Conservation (phyloP, 495 filamentous ascomycete species). For the Penicillium angulare region DNA sequence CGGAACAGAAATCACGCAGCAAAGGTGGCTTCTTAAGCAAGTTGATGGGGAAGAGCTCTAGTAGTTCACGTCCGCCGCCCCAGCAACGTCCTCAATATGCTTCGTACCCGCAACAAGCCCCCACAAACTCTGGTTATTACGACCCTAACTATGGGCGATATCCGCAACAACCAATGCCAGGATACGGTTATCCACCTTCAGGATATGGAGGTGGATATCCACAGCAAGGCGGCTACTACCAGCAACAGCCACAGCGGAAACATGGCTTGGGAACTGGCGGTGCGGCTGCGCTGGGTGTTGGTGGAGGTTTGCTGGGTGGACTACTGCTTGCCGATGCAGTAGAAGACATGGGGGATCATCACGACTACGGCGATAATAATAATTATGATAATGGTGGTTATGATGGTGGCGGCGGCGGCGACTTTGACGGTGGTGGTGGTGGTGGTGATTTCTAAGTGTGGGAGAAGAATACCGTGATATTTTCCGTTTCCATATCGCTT, state of each 20-base stretch:
- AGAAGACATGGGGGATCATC: constrained; percentile 43
- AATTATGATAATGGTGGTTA: constrained; percentile 45
- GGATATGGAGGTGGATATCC: constrained; percentile 28
- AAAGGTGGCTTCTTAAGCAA: constrained; percentile 51
- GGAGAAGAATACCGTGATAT: too few species aligned
- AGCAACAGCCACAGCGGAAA: constrained; percentile 32
- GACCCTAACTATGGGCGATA: constrained; percentile 34
- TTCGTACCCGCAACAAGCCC: constrained; percentile 23
- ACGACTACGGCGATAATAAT: constrained; percentile 36
- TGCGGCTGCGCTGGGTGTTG: constrained; percentile 72
- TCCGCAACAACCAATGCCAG: constrained; percentile 30
- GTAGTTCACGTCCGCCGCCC: constrained; percentile 16
- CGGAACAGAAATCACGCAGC: constrained; percentile 29
- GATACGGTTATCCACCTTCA: constrained; percentile 30
- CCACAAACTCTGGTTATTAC: constrained; percentile 23
- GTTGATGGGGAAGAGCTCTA: constrained; percentile 43
- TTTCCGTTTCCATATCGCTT: too few species aligned
- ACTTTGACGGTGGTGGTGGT: constrained; percentile 43
- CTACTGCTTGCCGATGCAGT: constrained; percentile 64
- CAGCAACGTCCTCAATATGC: constrained; percentile 25
- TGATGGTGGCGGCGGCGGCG: constrained; percentile 45
- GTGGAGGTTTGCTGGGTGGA: constrained; percentile 74
- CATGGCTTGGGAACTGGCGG: constrained; percentile 65
- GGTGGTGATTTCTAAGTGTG: constrained; percentile 54
- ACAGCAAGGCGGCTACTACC: constrained; percentile 44